Evolutionary conservation across 768 basidiomycete genomes (phyloP), one percentile per base, ranked within the genome.

Genomic region (Atractiella rhizophila): DNA sequence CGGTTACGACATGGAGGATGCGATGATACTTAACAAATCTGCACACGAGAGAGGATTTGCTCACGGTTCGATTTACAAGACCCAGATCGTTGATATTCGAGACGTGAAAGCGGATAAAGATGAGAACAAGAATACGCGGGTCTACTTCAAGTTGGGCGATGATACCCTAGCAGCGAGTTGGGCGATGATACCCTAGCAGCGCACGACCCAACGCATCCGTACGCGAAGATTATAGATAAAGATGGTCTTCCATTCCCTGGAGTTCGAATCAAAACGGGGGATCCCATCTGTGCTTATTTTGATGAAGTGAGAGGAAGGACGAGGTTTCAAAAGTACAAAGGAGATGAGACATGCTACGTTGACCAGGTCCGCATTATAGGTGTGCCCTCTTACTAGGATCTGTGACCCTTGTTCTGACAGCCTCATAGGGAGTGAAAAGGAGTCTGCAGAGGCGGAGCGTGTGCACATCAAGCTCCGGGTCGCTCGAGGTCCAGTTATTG

Each of bases 1-100:
- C 4, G 91, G 91, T 4, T 98, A 98, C 60, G 91, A 98, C 59
- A 98, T 98, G 91, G 91, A 98, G 62, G 91, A 98, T 53, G 91
- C 91, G 50, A 98, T 98, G 91, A 98, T 98, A 51, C 63, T 98
- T 38, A 98, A 98, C 60, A 98, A 98, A 62, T 96, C 86, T 1
- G 76, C 83, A 3, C 85, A 98, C 56, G 91, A 98, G 61, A 76
- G 91, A 25, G 91, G 91, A 0, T 98, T 98, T 56, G 85, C 68
- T 1, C 88, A 96, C 56, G 91, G 91, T 21, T 81, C 85, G 1
- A 71, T 98, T 25, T 96, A 94, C 66, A 96, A 96, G 59, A 74
- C 81, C 4, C 73, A 85, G 54, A 76, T 78, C 29, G 65, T 94
- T 43, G 88, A 96, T 59, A 66, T 98, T 15, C 76, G 76, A 55